Percentiles rank a stretch among this genome's conserved stretches.
Evolutionary conservation across 371 early-diverging fungal genomes (phyloP).

Genomic region (Mucor mucedo): DNA sequence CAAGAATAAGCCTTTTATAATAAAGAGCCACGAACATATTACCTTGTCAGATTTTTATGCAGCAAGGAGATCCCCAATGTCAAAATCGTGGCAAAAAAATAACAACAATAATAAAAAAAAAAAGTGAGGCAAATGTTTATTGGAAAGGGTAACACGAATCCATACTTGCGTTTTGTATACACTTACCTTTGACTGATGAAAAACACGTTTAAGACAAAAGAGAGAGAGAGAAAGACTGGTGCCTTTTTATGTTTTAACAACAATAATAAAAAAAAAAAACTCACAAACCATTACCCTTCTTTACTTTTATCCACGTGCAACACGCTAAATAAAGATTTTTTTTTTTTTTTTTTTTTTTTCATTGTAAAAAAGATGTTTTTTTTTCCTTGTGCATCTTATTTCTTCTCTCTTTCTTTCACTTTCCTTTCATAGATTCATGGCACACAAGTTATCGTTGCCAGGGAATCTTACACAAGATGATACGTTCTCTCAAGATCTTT

Average conservation of each 20-base stretch:
- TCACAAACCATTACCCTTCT: no score
- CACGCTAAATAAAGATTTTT: constrained; percentile 5
- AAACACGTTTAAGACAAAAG: no score
- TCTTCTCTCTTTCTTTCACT: constrained; percentile 6
- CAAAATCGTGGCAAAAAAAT: no score
- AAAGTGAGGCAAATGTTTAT: no score
- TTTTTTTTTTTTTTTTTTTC: not conserved
- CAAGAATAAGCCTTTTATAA: no score
- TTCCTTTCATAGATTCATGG: constrained; percentile 9
- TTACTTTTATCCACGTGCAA: not conserved
- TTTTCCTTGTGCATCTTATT: not conserved
- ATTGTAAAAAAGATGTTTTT: constrained; percentile 3
- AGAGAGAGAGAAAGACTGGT: not conserved
- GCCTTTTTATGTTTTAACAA: not conserved
- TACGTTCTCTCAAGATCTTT: constrained; percentile 44
- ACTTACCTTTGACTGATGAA: no score
- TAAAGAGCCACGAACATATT: no score
- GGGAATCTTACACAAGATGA: constrained; percentile 25
- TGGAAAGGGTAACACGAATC: no score
- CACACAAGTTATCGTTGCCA: constrained; percentile 25
- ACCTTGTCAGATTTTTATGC: no score
- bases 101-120: no score
- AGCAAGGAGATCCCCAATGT: no score
- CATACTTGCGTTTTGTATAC: no score
- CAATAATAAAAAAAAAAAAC: not conserved